phyloP scores from a whole-genome alignment of 345 rosid species.

The Erucastrum elatum region DNA sequence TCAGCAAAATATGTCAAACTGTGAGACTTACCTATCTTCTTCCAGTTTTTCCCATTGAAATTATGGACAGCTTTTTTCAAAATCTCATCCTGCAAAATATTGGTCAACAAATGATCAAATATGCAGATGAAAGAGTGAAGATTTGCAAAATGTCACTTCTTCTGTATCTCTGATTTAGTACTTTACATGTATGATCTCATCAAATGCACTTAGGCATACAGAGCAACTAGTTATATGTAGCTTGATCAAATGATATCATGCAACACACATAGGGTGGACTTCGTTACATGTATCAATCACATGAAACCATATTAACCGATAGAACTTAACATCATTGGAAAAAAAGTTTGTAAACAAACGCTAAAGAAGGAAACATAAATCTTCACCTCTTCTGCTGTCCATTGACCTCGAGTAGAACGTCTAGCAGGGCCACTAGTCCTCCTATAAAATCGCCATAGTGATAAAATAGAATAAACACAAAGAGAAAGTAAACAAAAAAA shows the following conservation, averaged over 20 bases:
- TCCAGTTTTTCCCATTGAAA: constrained; percentile 98
- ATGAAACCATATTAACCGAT: neutral
- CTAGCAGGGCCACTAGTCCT: constrained; percentile 95
- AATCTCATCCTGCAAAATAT: constrained; percentile 47
- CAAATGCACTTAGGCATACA: neutral
- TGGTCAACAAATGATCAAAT: constrained; percentile 5
- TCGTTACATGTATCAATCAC: too few species aligned
- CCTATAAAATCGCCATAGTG: constrained; percentile 49
- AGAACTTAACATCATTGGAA: neutral
- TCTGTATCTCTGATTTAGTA: neutral
- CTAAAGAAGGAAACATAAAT: constrained; percentile 14
- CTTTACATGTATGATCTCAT: neutral
- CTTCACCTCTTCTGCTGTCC: constrained; percentile 96
- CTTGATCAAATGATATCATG: constrained; percentile 14
- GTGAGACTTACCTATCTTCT: constrained; percentile 71
- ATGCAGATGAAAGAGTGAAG: neutral
- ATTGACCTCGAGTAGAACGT: constrained; percentile 95
- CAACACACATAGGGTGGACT: constrained; percentile 14
- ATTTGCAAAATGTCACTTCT: neutral
- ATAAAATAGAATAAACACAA: neutral
- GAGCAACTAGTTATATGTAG: neutral
- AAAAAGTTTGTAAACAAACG: neutral
- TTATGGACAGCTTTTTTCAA: constrained; percentile 86
- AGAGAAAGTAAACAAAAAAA: too few species aligned
- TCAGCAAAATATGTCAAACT: neutral